A percentile compares a stretch with the other conserved stretches of the same genome.
Evolutionary conservation across 2,329 filamentous ascomycete species (phyloP).

Genomic region (Piedraia hortae): DNA sequence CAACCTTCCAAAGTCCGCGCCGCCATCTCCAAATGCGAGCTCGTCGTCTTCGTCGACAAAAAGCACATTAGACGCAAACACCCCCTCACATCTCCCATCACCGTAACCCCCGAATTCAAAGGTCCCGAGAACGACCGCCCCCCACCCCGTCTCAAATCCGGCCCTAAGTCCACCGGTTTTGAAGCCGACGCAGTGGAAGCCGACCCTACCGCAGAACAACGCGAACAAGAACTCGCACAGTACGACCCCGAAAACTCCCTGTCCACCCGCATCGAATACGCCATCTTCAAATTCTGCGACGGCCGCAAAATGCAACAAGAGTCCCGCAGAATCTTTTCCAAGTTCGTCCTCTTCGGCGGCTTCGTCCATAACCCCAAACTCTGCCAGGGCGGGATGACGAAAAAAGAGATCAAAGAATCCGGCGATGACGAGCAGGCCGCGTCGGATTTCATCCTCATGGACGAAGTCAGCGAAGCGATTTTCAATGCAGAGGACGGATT

Average conservation of each 20-base stretch:
- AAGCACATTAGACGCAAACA: slow-evolving; percentile 18
- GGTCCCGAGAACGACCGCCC: slow-evolving; percentile 6
- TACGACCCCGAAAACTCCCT: slow-evolving; percentile 29
- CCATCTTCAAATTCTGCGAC: slow-evolving; percentile 53
- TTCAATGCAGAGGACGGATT: slow-evolving; percentile 22
- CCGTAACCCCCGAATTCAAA: slow-evolving; percentile 10
- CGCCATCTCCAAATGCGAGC: slow-evolving; percentile 16
- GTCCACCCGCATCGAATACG: slow-evolving; percentile 50
- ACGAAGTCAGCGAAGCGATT: slow-evolving; percentile 15
- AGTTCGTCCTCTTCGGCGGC: slow-evolving; percentile 62
- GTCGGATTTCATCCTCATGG: slow-evolving; percentile 17
- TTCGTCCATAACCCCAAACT: slow-evolving; percentile 33
- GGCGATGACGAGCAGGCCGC: slow-evolving; percentile 31
- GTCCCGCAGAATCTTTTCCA: slow-evolving; percentile 39
- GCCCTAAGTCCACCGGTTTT: slow-evolving; percentile 20
- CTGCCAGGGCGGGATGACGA: slow-evolving; percentile 26
- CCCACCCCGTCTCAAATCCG: slow-evolving; percentile 16
- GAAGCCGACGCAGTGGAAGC: slow-evolving; percentile 32
- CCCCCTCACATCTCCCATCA: slow-evolving; percentile 10
- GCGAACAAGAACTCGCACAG: slow-evolving; percentile 35
- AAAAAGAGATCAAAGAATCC: slow-evolving; percentile 5
- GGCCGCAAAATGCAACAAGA: slow-evolving; percentile 44
- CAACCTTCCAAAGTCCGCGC: slow-evolving; percentile 14
- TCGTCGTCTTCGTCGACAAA: slow-evolving; percentile 16
- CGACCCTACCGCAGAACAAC: slow-evolving; percentile 45